Conservation (phyloP, 495 filamentous ascomycete species). For the Aspergillus affinis region DNA sequence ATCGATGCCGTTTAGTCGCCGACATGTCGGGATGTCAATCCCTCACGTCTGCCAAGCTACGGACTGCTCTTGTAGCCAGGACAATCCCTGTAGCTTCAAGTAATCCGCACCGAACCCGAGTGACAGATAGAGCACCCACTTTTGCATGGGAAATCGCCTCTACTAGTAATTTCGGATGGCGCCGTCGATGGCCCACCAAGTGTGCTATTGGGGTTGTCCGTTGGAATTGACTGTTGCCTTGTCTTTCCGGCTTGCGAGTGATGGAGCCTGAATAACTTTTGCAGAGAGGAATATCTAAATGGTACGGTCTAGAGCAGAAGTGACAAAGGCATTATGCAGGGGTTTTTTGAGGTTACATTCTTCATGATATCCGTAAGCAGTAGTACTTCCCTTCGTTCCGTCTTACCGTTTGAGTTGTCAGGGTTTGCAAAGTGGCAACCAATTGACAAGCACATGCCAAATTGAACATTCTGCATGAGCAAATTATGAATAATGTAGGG, state of each 20-base stretch:
- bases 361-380: no score
- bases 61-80: background rate
- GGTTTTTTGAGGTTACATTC: no score
- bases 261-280: no score
- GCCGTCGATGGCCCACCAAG: background rate
- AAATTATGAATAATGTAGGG: background rate
- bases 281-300: no score
- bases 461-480: background rate
- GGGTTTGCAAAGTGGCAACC: background rate
- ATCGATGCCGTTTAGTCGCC: background rate
- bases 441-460: background rate
- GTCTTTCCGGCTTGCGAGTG: background rate
- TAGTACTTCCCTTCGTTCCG: background rate
- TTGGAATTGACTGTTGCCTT: background rate
- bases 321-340: no score
- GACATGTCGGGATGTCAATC: background rate
- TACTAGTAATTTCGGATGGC: background rate
- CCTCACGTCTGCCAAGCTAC: background rate
- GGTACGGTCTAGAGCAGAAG: no score
- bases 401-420: background rate
- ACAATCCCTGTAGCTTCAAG: conserved; percentile 5
- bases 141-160: background rate
- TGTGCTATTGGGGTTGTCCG: background rate
- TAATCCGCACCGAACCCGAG: background rate
- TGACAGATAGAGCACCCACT: background rate